Evolutionary conservation across 257 asterid species (phyloP), one percentile per base, ranked within the genome.

Genomic region (Lycium ferocissimum): DNA sequence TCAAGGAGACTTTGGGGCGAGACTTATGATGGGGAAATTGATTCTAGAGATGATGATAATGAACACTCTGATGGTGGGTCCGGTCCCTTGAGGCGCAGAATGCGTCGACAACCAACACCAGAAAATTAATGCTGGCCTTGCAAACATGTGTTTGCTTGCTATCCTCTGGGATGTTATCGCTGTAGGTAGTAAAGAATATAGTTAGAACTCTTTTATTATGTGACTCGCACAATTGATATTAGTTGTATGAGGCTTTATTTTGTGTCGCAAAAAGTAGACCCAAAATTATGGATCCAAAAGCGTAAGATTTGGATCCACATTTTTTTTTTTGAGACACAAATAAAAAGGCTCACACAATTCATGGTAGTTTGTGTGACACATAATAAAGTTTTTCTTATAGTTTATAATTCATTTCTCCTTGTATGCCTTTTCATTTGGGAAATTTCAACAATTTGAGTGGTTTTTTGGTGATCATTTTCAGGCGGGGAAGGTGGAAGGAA

Each of bases 1-100:
- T 82, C 90, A 3, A 89, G 95, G 83, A 90, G 94, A 87, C 94
- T 90, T 70, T 91, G 96, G 96, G 98, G 97, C 20, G 98, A 92
- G 89, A 86, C 82, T 1, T 65, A 40, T 86, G 95, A 92, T 72
- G 91, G 92, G 82, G 94, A 90, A 84, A 69, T 86, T 26, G 92
- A 89, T 14, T 51, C 94, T 10, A 86, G 91, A 72, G 95, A 91
- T 17, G 88, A 75, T n/a, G 87, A 86, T 2, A 86, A 89, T 63
- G 91, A 87, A 57, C 71, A 89, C 67, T 85, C 91, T 8, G 91
- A 87, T 38, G 84, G 85, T 9, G 88, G 84, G 14, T 81, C 89
- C 5, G 82, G 82, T 53, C 85, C 69, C 8, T 4, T 82, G 69
- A 80, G 87, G 43, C 90, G 81, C 54, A 84, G 88, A 51, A 61